Base-by-base conservation (phyloP, 75 land plant genomes). In the Cunninghamia lanceolata region DNA sequence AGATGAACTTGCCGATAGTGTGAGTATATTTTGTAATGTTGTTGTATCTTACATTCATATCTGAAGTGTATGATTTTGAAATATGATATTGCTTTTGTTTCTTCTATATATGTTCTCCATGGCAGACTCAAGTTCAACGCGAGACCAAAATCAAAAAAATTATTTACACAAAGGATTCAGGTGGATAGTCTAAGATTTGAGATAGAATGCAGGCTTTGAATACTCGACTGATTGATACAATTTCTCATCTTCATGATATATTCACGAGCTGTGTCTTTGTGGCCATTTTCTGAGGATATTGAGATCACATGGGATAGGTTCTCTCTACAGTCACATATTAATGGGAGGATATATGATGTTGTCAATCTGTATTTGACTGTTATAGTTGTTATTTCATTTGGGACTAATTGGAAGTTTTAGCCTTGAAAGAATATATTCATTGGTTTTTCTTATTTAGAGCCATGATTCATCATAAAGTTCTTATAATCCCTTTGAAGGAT, bases 241-340 rank as follows among this genome's bases (percentile, higher is more conserved):
- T 98, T 4, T 77, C 89, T 68, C 94, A 96, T 77, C 90, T 98
- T 16, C 94, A 96, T 80, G 85, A 91, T 68, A 93, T 95, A 45
- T 91, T 98, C 89, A 91, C 94, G 16, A 86, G 89, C 17, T 94
- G 94, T 80, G 96, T 96, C 4, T 98, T 98, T 89, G 91, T 94
- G 38, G 87, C 93, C 16, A 85, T 95, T 32, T 96, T 94, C 68
- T 89, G 98, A 54, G 91, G 93, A 85, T 91, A 88, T 74, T 98
- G 99, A 98, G 99, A 96, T 77, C 85, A 94, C 32, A 95, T 98
- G 95, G 98, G 39, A n/a, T n/a, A n/a, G n/a, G n/a, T n/a, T n/a
- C n/a, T n/a, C n/a, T n/a, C n/a, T n/a, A n/a, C n/a, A n/a, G n/a
- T n/a, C n/a, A n/a, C n/a, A n/a, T n/a, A n/a, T n/a, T n/a, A n/a